A percentile compares a stretch with the other conserved stretches of the same genome.
Conservation (phyloP, 129 eudicot species). For the Saussurea involucrata region DNA sequence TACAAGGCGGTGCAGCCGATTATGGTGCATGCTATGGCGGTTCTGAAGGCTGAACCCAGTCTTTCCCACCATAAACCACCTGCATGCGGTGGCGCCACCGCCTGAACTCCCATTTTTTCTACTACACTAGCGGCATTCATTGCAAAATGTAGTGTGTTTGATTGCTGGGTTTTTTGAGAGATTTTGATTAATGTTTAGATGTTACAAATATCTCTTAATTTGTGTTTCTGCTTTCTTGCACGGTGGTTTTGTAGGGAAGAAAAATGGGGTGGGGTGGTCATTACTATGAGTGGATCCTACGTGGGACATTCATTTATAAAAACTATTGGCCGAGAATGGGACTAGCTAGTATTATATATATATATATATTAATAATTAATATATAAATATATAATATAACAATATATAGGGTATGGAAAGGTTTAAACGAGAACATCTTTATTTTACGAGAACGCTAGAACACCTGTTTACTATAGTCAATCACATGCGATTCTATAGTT, state of each 20-base stretch:
- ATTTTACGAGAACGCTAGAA: no score
- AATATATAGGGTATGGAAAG: no score
- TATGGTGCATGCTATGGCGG: constrained; percentile 70
- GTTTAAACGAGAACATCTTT: no score
- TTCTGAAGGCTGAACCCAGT: constrained; percentile 56
- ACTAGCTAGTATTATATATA: neutral
- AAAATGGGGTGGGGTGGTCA: constrained; percentile 17
- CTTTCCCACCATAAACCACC: constrained; percentile 52
- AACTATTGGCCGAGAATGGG: neutral
- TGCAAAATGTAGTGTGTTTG: neutral
- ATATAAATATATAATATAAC: no score
- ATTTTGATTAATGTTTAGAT: constrained; percentile 1
- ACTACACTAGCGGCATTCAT: neutral
- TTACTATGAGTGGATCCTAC: constrained; percentile 30
- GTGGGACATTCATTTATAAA: constrained; percentile 18
- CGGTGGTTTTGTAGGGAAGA: constrained; percentile 29
- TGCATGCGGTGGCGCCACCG: constrained; percentile 31
- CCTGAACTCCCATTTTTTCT: constrained; percentile 23
- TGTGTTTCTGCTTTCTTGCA: constrained; percentile 1
- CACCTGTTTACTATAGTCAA: no score
- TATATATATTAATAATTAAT: neutral
- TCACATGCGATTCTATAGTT: no score
- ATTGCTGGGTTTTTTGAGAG: neutral
- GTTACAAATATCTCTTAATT: constrained; percentile 18
- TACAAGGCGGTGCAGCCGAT: constrained; percentile 69